Conservation (phyloP, 1,284 basidiomycete species). For the Malassezia nana region DNA sequence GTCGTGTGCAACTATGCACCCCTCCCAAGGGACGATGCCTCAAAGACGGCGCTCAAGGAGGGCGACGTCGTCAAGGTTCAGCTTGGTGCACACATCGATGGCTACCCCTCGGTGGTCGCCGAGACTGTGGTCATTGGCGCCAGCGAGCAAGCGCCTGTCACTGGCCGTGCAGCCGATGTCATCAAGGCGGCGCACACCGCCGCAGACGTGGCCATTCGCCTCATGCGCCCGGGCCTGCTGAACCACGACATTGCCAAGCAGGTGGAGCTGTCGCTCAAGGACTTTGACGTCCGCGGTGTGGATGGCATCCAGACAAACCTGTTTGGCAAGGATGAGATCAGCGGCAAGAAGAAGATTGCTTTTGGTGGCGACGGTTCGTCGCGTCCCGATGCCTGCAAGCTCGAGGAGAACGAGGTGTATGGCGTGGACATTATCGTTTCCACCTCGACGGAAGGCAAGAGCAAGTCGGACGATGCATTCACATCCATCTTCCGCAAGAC, state of each 20-base stretch:
- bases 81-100: conserved; percentile 92
- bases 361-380: conserved; percentile 31
- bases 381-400: conserved; percentile 38
- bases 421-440: conserved; percentile 80
- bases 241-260: conserved; percentile 90
- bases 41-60: conserved; percentile 57
- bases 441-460: conserved; percentile 49
- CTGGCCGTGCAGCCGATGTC: conserved; percentile 76
- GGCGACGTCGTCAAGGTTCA: conserved; percentile 92
- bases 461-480: conserved; percentile 72
- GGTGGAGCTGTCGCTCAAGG: conserved; percentile 59
- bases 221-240: conserved; percentile 61
- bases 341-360: conserved; percentile 39
- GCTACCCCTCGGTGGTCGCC: conserved; percentile 71
- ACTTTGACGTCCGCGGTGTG: conserved; percentile 45
- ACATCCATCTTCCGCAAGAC: conserved; percentile 90
- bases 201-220: conserved; percentile 65
- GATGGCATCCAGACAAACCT: conserved; percentile 70
- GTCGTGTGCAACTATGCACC: conserved; percentile 56
- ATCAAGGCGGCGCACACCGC: conserved; percentile 87
- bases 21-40: conserved; percentile 56
- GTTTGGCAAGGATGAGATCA: conserved; percentile 88
- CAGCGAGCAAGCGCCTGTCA: conserved; percentile 67
- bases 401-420: conserved; percentile 81
- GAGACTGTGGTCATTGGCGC: conserved; percentile 60